phyloP scores from a whole-genome alignment of 305 asterid genomes.

The Fraxinus velutina region DNA sequence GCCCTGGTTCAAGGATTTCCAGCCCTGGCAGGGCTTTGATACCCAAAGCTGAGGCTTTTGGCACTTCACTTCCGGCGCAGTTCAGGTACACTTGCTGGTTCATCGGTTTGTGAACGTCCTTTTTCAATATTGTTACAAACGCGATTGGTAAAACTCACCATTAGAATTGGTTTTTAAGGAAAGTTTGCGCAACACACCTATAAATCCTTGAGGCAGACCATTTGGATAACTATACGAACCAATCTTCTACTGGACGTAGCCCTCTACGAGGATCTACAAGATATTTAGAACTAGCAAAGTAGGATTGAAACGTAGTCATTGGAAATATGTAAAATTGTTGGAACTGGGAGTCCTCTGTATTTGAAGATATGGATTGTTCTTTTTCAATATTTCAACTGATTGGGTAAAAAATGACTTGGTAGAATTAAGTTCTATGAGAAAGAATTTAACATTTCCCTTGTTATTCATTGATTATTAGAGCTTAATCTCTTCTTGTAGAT shows the following conservation, averaged over 20 bases:
- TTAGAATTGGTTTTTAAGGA: background rate
- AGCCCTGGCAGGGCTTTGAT: constrained; percentile 59
- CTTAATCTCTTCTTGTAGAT: background rate
- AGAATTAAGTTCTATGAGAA: background rate
- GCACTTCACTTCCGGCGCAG: constrained; percentile 51
- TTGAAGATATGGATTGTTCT: background rate
- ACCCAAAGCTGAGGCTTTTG: constrained; percentile 44
- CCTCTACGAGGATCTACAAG: background rate
- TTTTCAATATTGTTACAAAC: background rate
- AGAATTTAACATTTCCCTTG: background rate
- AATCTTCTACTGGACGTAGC: background rate
- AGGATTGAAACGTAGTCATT: background rate
- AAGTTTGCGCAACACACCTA: background rate
- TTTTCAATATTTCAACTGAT: background rate
- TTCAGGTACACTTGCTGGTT: constrained; percentile 44
- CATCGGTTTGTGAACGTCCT: background rate
- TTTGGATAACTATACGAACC: background rate
- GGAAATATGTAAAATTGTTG: background rate
- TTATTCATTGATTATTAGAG: background rate
- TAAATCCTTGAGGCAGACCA: background rate
- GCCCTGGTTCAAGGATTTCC: constrained; percentile 45
- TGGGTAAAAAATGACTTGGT: background rate
- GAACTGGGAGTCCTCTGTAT: background rate
- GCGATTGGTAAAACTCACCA: background rate
- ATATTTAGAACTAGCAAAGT: background rate